These are phyloP conservation scores for Mycena haematopus DNA, from an alignment of 768 basidiomycete species.

Conservation along the genomic window DNA sequence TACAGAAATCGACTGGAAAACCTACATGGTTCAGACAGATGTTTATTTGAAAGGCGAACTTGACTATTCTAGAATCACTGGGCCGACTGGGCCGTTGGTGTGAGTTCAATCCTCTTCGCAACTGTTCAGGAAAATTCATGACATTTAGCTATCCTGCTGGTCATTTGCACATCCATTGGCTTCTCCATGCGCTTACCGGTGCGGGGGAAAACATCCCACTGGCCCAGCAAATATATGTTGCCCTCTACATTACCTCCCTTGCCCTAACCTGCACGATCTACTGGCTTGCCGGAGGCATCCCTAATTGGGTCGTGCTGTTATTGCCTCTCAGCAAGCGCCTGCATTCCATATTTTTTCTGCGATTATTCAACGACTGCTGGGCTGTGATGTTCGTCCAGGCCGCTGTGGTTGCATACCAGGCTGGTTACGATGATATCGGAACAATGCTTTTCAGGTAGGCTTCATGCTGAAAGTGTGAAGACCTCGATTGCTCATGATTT, in stretches of 20 bases:
- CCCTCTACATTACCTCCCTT: slow-evolving; percentile 74
- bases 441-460: slow-evolving; percentile 77
- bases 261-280: slow-evolving; percentile 74
- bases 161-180: slow-evolving; percentile 82
- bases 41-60: slow-evolving; percentile 82
- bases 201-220: slow-evolving; percentile 62
- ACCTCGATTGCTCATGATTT: background rate
- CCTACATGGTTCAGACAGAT: slow-evolving; percentile 90
- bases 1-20: slow-evolving; percentile 98
- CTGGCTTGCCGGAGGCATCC: slow-evolving; percentile 58
- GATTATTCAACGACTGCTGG: slow-evolving; percentile 97
- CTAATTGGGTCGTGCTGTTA: slow-evolving; percentile 76
- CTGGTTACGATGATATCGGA: slow-evolving; percentile 64
- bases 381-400: slow-evolving; percentile 68
- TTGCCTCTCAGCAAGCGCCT: slow-evolving; percentile 90
- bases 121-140: slow-evolving; percentile 6
- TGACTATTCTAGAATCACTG: slow-evolving; percentile 81
- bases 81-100: slow-evolving; percentile 95
- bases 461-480: slow-evolving; percentile 17
- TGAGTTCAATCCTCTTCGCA: slow-evolving; percentile 44
- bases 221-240: slow-evolving; percentile 82
- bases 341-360: slow-evolving; percentile 90
- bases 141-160: slow-evolving; percentile 88
- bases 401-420: slow-evolving; percentile 70
- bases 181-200: slow-evolving; percentile 69